Evolutionary conservation across 345 rosid species (phyloP).

Genomic region (Noccaea caerulescens): DNA sequence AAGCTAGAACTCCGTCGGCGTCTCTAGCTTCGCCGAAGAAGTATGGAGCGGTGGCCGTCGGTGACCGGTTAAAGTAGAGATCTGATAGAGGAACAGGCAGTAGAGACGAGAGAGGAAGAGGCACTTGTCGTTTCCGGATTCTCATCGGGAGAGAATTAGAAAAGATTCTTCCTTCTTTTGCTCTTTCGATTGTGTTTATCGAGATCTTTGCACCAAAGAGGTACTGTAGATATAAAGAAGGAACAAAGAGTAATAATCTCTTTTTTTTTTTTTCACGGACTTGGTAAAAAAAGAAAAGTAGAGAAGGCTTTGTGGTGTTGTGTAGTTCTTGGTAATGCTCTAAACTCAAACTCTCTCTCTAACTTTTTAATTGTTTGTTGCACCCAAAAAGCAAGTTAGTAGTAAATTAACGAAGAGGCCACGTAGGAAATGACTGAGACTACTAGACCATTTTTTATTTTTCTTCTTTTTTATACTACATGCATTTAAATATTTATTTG

Average conservation of each 20-base stretch:
- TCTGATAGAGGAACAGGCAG: constrained; percentile 83
- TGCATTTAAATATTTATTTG: neutral
- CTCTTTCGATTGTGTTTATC: no score
- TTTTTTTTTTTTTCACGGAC: constrained; percentile 8
- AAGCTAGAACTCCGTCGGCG: constrained; percentile 8
- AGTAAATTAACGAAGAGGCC: constrained; percentile 40
- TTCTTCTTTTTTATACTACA: neutral
- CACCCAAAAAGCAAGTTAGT: constrained; percentile 57
- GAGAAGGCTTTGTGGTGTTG: constrained; percentile 44
- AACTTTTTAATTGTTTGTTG: constrained; percentile 60
- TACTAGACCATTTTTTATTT: neutral
- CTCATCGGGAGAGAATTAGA: constrained; percentile 57
- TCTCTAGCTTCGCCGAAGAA: constrained; percentile 56
- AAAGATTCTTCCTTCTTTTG: constrained; percentile 26
- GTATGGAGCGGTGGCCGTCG: constrained; percentile 41
- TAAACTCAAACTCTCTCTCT: constrained; percentile 13
- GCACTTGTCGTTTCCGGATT: constrained; percentile 86
- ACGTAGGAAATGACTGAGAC: constrained; percentile 31
- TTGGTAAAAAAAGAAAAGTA: neutral
- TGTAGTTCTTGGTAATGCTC: constrained; percentile 38
- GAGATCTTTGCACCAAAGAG: constrained; percentile 37
- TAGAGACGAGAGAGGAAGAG: constrained; percentile 74
- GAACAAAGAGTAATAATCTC: constrained; percentile 24
- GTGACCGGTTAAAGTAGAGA: constrained; percentile 61
- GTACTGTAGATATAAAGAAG: constrained; percentile 21